Base-by-base conservation (phyloP, 1,284 basidiomycete genomes). In the Erythrobasidium hasegawianum region DNA sequence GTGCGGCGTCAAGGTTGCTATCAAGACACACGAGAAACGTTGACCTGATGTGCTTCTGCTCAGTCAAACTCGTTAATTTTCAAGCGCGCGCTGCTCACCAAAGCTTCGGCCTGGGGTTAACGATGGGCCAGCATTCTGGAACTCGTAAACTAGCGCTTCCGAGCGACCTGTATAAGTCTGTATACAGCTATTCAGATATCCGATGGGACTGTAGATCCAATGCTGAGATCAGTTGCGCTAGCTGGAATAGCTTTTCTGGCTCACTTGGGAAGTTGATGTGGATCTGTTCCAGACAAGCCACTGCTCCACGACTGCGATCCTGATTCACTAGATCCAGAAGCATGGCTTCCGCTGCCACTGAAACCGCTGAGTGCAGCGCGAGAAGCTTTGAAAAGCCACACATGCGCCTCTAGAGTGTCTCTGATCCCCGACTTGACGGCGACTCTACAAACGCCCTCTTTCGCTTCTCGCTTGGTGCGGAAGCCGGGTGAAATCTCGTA, bases 391-490 rank as follows among this genome's bases (percentile, higher is more conserved):
- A 50, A 26, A 13, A 59, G n/a, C 27, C 39, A 50, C 13, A 18
- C 38, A 20, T 24, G 43, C 27, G n/a, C 40, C 38, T 61, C 61
- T 10, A 64, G 53, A 22, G 45, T 53, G n/a, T 39, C 45, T 24
- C 33, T 7, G 22, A 64, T 53, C n/a, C 61, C 53, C 20, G 26
- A 18, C 26, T 49, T 56, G 2, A 64, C 40, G 2, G 61, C 61
- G 11, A 64, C 20, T 14, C 61, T 43, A 33, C 61, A 64, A 8
- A 45, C 52, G 22, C 39, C 38, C 26, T 64, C 61, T 53, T 65
- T 65, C 26, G 62, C 62, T 27, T 65, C 62, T 27, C 45, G 47
- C 38, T 58, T 65, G 20, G 40, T 57, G 18, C 56, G 39, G 20
- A 65, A 58, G 1, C 33, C 26, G 1, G 62, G 55, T 33, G 54